Conservation (phyloP, 768 basidiomycete species). For the Pisolithus microcarpus region DNA sequence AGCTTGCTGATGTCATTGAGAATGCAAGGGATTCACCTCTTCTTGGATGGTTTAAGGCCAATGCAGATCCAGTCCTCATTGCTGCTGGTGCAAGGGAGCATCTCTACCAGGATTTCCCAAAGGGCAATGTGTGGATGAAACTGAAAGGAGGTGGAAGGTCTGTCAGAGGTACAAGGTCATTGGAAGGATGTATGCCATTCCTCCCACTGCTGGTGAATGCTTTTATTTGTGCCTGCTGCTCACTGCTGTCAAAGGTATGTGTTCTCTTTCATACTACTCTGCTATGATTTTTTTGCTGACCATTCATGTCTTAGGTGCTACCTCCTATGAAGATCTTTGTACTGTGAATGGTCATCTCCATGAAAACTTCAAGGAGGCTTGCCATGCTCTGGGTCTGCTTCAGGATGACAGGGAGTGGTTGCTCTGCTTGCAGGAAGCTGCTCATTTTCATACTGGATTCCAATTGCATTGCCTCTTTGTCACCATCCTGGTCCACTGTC, state of each 20-base stretch:
- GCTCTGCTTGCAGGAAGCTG: slow-evolving; percentile 35
- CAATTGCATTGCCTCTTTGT: slow-evolving; percentile 34
- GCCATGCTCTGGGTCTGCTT: slow-evolving; percentile 34
- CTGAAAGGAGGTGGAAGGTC: slow-evolving; percentile 15
- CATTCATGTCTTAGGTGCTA: slow-evolving; percentile 9
- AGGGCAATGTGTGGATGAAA: slow-evolving; percentile 20
- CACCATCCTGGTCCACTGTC: no score
- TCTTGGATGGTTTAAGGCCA: slow-evolving; percentile 28
- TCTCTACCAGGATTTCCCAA: slow-evolving; percentile 31
- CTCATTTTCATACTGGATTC: slow-evolving; percentile 30
- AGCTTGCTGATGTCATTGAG: slow-evolving; percentile 19
- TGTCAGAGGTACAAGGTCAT: slow-evolving; percentile 18
- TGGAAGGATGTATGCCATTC: slow-evolving; percentile 24
- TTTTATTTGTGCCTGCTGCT: slow-evolving; percentile 37
- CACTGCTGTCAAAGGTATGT: slow-evolving; percentile 28
- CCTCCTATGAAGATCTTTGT: slow-evolving; percentile 18
- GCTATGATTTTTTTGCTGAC: neutral
- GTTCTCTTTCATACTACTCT: neutral
- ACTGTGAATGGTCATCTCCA: slow-evolving; percentile 19
- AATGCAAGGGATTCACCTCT: slow-evolving; percentile 17
- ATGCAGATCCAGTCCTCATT: slow-evolving; percentile 9
- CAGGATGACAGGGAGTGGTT: slow-evolving; percentile 44
- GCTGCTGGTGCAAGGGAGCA: slow-evolving; percentile 7
- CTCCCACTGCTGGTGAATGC: slow-evolving; percentile 25
- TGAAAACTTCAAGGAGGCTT: slow-evolving; percentile 35